Base-by-base conservation (phyloP, 306 rosid species). In the Vachellia pachyceras region DNA sequence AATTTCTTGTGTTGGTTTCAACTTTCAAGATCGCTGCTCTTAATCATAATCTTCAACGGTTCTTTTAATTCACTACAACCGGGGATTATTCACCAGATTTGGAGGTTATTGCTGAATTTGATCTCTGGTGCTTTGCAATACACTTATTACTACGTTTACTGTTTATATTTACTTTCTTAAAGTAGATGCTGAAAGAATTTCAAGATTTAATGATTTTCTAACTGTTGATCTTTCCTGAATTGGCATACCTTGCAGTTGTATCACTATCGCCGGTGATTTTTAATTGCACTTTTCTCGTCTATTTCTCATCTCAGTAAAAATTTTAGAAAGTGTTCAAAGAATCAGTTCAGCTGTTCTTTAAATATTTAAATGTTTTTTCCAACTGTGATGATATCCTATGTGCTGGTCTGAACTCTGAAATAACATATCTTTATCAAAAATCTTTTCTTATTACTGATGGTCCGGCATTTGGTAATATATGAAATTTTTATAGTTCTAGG, bases 81-180 rank as follows among this genome's bases (percentile, higher is more conserved):
- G 63, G 68, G 20, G 40, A 70, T 0, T 29, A 29, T 70, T 47
- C 46, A 71, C 18, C 41, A 14, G 54, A 39, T 23, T 9, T 20
- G 13, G 33, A 10, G 54, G 33, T 17, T 33, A 37, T 49, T 20
- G 47, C 63, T 66, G 69, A 81, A 52, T 64, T 64, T 49, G 58
- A 61, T 2, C 22, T 10, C 25, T 33, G 78, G 72, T 50, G 67
- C 25, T 47, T 40, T 64, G 65, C 23, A 10, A 80, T 66, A 69
- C 45, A n/a, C n/a, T 54, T 35, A 29, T 80, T 22, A 25, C 14
- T 25, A 54, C 7, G 1, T 60, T 25, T 23, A 37, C 65, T 58
- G 0, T 58, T 58, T 58, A 58, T 22, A 11, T 58, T 22, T 58
- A 58, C 18, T 10, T 23, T 25, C 3, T 60, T 11, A 60, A 23